Base-by-base conservation (phyloP, 345 rosid species). In the Moricandia moricandioides region DNA sequence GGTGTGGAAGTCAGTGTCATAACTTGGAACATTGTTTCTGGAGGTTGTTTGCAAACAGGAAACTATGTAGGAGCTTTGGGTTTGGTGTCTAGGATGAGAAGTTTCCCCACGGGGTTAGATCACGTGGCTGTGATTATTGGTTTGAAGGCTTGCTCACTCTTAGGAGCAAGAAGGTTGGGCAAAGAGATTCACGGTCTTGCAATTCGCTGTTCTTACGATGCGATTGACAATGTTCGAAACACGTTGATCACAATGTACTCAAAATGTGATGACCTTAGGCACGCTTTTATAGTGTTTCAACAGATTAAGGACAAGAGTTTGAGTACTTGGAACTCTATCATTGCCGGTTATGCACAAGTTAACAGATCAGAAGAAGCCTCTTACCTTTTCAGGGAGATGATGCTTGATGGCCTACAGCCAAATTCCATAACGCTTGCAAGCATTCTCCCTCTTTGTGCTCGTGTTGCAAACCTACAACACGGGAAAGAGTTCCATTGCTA, bases 401-500 rank as follows among this genome's bases (percentile, higher is more conserved):
- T 88, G 77, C 81, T 70, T 65, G 80, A 84, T 64, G 88, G 94
- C 47, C 35, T 85, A 52, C 84, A 84, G 71, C 92, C 92, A 13
- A 92, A 86, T 82, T 83, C 67, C 70, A 81, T 90, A 70, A 88
- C 96, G 14, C 84, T 89, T 67, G 96, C 93, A 6, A 84, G 91
- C 70, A 78, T 89, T 83, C 86, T 89, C 54, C 93, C 93, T 65
- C 89, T 88, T 6, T 91, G 96, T 82, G 90, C 96, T 65, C 82
- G 92, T 27, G 79, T 86, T 66, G 97, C 92, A 52, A 87, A 91
- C 78, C 75, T 91, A 49, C 93, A 86, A 65, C 96, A 87, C 61
- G 96, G 97, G n/a, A 92, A 78, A 80, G 97, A 92, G 83, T 88
- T 92, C 37, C 96, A 92, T 56, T 85, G 89, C 82, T 90, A 86